Evolutionary conservation across 2,329 filamentous ascomycete species (phyloP), one percentile per base, ranked within the genome.

Genomic region (Pyricularia grisea): DNA sequence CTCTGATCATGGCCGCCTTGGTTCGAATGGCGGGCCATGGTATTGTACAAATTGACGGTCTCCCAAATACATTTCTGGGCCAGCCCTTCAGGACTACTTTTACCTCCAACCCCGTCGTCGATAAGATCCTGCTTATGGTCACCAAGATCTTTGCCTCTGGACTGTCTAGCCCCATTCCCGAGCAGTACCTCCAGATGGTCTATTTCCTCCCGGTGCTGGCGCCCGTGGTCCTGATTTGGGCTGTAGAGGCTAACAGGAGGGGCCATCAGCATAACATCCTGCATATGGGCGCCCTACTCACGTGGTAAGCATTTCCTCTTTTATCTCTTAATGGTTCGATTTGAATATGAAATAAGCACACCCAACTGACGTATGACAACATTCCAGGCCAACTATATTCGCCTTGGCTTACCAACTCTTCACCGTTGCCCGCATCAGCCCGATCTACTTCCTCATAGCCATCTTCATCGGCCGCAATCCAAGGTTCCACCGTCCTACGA

Each of bases 141-240:
- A 66, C 64, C 31, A 23, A 36, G 28, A 3, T 42, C 7, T 66
- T 66, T 28, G 28, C 64, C 3, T 2, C 27, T n/a, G 25, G 17
- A 30, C 28, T 66, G 20, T 9, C 30, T 11, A 66, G 64, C 64
- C 64, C 64, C 20, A 31, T 33, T 50, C 27, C n/a, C 10, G 42
- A 20, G 20, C 69, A 65, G 27, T 25, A 55, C 42, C 67, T 72
- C 36, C 69, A 70, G 64, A 28, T 68, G 67, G 3, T 66, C 4
- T 69, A 70, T 30, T 70, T 70, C 12, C 69, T 72, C 36, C 68
- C 68, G 36, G 66, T 67, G 27, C 61, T 71, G 5, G 23, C 68
- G 4, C 69, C 68, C 17, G 25, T 67, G 4, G 60, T 72, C 0
- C 64, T 69, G 12, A 70, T 73, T 55, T 73, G 70, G 71, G 68